A percentile compares a stretch with the other conserved stretches of the same genome.
These are phyloP conservation scores for Triticum turgidum DNA, from an alignment of 176 grass and related monocot species.

Conservation along the genomic window DNA sequence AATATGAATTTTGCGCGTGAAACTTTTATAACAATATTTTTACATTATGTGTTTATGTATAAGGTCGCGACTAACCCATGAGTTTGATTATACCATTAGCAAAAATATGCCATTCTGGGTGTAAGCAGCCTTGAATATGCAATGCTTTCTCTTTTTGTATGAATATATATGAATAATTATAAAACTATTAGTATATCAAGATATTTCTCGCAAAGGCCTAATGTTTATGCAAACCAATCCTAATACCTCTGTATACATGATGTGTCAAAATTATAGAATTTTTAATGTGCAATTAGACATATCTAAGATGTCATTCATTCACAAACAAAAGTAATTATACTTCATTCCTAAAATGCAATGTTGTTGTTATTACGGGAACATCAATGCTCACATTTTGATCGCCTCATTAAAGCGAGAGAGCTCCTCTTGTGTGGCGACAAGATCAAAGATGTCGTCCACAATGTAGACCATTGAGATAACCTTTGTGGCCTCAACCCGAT, in stretches of 20 bases:
- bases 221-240: too few relatives aligned
- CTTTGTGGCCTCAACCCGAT: conserved; percentile 56
- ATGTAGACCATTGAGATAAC: conserved; percentile 60
- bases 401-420: conserved; percentile 47
- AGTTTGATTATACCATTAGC: too few relatives aligned
- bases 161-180: too few relatives aligned
- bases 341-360: neutral
- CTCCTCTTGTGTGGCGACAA: conserved; percentile 47
- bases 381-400: conserved; percentile 37
- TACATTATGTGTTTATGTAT: too few relatives aligned
- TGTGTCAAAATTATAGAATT: too few relatives aligned
- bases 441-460: conserved; percentile 80
- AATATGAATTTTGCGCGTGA: neutral
- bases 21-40: neutral
- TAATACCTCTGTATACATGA: too few relatives aligned
- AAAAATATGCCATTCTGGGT: too few relatives aligned
- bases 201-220: too few relatives aligned
- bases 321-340: neutral
- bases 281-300: too few relatives aligned
- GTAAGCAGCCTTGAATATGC: neutral
- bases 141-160: too few relatives aligned
- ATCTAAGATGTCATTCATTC: neutral
- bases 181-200: too few relatives aligned
- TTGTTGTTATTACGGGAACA: neutral
- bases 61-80: neutral